A percentile compares a stretch with the other conserved stretches of the same genome.
Conservation (phyloP, 164 flowering plant genomes). For the Chloranthus sessilifolius region DNA sequence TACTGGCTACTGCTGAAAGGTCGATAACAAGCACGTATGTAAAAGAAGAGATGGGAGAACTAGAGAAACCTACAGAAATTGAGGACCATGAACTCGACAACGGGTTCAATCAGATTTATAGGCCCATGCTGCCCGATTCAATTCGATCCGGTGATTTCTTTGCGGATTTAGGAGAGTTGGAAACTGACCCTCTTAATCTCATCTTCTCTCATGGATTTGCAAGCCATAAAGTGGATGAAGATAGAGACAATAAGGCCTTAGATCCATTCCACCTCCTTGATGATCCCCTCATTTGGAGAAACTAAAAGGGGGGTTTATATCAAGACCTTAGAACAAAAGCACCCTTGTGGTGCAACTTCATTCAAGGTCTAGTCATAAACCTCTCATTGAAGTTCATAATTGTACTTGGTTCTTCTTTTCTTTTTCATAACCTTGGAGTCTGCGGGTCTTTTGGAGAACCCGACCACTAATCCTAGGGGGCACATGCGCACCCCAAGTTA, state of each 20-base stretch:
- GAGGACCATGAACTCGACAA: neutral
- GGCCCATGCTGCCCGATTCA: neutral
- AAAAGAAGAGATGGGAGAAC: neutral
- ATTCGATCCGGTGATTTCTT: neutral
- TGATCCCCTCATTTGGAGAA: neutral
- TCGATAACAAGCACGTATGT: neutral
- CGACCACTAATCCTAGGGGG: too few species aligned
- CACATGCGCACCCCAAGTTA: too few species aligned
- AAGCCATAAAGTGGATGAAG: neutral
- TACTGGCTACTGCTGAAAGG: neutral
- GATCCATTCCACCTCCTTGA: neutral
- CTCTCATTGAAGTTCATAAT: neutral
- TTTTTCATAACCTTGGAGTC: too few species aligned
- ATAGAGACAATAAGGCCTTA: neutral
- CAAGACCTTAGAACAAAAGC: neutral
- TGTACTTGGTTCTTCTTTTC: neutral
- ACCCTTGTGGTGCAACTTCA: neutral
- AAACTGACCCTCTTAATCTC: neutral
- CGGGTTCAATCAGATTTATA: neutral
- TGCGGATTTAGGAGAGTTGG: neutral
- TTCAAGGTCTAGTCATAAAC: neutral
- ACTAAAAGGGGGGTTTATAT: neutral
- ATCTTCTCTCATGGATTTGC: slow-evolving; percentile 1
- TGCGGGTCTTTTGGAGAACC: too few species aligned
- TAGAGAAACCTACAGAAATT: neutral